These are phyloP conservation scores for Metschnikowia aberdeeniae DNA, from an alignment of 805 yeast genomes.

Conservation along the genomic window DNA sequence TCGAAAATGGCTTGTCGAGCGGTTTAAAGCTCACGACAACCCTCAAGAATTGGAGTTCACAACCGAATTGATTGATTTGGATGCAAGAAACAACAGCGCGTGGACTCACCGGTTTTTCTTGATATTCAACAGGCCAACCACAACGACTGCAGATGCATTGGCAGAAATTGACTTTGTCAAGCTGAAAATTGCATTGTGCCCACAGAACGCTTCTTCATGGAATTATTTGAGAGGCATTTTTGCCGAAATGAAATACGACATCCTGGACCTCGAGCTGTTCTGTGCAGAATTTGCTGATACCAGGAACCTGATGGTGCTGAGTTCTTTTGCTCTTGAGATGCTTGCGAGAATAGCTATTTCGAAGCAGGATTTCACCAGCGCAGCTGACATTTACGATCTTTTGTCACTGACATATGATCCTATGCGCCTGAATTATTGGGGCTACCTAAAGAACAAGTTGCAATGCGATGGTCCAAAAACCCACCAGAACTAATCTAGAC, in stretches of 20 bases:
- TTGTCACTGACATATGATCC: slow-evolving; percentile 56
- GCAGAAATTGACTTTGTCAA: slow-evolving; percentile 55
- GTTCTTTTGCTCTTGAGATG: slow-evolving; percentile 15
- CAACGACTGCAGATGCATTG: slow-evolving; percentile 13
- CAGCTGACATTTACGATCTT: slow-evolving; percentile 45
- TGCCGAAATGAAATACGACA: slow-evolving; percentile 19
- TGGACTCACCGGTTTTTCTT: slow-evolving; percentile 85
- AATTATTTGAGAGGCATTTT: slow-evolving; percentile 67
- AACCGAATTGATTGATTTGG: slow-evolving; percentile 46
- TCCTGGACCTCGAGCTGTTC: slow-evolving; percentile 42
- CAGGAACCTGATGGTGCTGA: slow-evolving; percentile 12
- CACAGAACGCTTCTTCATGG: slow-evolving; percentile 87
- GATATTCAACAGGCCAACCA: slow-evolving; percentile 23
- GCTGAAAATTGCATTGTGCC: slow-evolving; percentile 51
- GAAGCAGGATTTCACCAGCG: slow-evolving; percentile 26
- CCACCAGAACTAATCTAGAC: no score
- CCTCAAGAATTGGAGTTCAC: slow-evolving; percentile 51
- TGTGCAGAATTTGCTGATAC: slow-evolving; percentile 39
- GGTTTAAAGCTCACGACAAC: slow-evolving; percentile 44
- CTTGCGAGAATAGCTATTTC: slow-evolving; percentile 47
- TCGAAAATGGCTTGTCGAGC: slow-evolving; percentile 72
- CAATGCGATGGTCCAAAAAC: not conserved
- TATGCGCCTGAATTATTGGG: slow-evolving; percentile 61
- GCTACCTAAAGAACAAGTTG: slow-evolving; percentile 33
- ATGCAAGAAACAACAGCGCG: slow-evolving; percentile 85